Evolutionary conservation across 2,329 filamentous ascomycete species (phyloP).

Genomic region (Aspergillus sp.): DNA sequence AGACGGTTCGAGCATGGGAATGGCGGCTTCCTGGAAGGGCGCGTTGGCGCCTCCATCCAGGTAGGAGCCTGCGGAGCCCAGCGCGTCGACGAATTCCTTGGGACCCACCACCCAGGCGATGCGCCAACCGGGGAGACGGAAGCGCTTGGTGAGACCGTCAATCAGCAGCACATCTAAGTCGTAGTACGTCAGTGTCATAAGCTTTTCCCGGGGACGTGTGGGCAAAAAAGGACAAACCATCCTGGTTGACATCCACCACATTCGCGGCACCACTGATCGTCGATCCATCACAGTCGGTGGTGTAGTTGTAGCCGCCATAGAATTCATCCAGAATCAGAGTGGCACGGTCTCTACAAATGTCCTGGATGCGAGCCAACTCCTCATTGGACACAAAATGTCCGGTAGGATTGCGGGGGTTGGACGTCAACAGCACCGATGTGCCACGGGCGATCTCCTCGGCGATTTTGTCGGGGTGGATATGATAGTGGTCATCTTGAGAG

Average conservation of each 20-base stretch:
- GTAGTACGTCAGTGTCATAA: too few relatives aligned
- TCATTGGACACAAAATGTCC: conserved; percentile 78
- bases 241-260: conserved; percentile 77
- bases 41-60: conserved; percentile 91
- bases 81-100: conserved; percentile 91
- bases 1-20: conserved; percentile 82
- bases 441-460: conserved; percentile 82
- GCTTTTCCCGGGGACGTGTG: neutral
- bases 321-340: conserved; percentile 96
- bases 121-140: conserved; percentile 91
- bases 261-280: conserved; percentile 87
- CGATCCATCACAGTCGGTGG: conserved; percentile 76
- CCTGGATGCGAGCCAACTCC: conserved; percentile 81
- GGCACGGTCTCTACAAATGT: conserved; percentile 80
- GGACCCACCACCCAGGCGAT: conserved; percentile 94
- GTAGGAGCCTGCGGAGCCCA: conserved; percentile 86
- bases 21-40: conserved; percentile 87
- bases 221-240: conserved; percentile 35
- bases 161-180: conserved; percentile 73
- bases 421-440: conserved; percentile 82
- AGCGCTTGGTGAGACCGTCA: conserved; percentile 92
- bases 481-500: conserved; percentile 76
- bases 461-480: conserved; percentile 89
- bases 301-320: conserved; percentile 95
- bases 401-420: conserved; percentile 91